Evolutionary conservation across 75 land plant species (phyloP), one percentile per base, ranked within the genome.

Genomic region (Adiantum capillusveneris): DNA sequence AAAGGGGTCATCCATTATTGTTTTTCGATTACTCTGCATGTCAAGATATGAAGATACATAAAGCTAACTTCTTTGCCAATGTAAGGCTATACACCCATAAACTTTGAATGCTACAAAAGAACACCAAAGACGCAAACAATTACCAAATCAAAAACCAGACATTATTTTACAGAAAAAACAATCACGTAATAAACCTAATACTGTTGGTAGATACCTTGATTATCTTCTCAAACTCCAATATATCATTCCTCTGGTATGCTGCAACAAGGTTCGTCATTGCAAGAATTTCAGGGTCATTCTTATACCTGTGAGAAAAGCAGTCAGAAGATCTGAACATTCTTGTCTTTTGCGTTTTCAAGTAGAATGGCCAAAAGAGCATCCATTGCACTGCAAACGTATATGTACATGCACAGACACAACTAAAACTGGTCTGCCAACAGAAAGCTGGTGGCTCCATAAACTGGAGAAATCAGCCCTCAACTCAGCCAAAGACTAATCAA

Each of bases 181-280:
- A 6, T 39, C 29, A 9, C 11, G 14, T 46, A 17, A n/a, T n/a
- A n/a, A n/a, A n/a, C n/a, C n/a, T n/a, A n/a, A n/a, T n/a, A n/a
- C n/a, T n/a, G n/a, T n/a, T n/a, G n/a, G n/a, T n/a, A n/a, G 17
- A 34, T 46, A 93, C 98, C 95, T 93, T 93, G 16, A 93, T 72
- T 22, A 93, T 93, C 68, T 89, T 93, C 64, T 93, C 98, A 62
- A 93, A 93, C 66, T 93, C 98, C 60, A 93, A 71, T 31, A 93
- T 93, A 60, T 93, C 98, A 74, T 93, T 93, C 49, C 88, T 57
- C 56, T 93, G 98, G 53, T 85, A 93, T 13, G 98, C 98, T 59
- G 98, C 95, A 60, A 93, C 83, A 18, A 93, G 79, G 56, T 93
- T 93, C 50, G 98, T 93, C 98, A 93, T 93, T 1, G 98, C 98